A percentile compares a stretch with the other conserved stretches of the same genome.
These are phyloP conservation scores for Crithidia acanthocephali DNA, from an alignment of 208 protist species.

Conservation along the genomic window DNA sequence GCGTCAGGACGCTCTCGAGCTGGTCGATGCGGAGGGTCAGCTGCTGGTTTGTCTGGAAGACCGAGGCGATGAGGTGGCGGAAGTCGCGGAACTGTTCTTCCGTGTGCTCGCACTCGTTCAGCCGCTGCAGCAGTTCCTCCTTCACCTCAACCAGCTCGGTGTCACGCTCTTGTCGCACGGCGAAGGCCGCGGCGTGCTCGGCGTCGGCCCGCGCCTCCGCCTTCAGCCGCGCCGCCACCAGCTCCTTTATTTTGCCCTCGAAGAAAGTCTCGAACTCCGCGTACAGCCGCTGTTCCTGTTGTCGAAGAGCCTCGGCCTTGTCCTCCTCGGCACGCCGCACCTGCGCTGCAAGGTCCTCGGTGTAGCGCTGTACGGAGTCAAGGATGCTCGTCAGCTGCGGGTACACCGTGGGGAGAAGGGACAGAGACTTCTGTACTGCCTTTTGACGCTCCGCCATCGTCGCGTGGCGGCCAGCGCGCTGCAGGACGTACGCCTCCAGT, in stretches of 20 bases:
- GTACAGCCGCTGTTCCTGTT: constrained; percentile 47
- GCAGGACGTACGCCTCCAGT: constrained; percentile 41
- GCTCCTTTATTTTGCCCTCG: constrained; percentile 57
- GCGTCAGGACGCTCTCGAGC: constrained; percentile 48
- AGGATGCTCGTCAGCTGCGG: constrained; percentile 41
- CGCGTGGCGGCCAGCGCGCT: constrained; percentile 38
- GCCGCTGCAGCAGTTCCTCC: constrained; percentile 53
- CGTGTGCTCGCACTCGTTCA: constrained; percentile 68
- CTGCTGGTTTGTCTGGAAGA: constrained; percentile 73
- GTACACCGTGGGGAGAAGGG: constrained; percentile 44
- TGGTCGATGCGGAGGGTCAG: constrained; percentile 67
- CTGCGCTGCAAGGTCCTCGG: constrained; percentile 33
- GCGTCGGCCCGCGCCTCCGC: constrained; percentile 32
- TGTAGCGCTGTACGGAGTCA: constrained; percentile 38
- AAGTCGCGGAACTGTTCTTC: constrained; percentile 78
- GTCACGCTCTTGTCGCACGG: constrained; percentile 65
- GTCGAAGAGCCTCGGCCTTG: constrained; percentile 38
- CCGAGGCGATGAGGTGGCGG: constrained; percentile 72
- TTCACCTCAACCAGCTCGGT: constrained; percentile 61
- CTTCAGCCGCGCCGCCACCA: constrained; percentile 56
- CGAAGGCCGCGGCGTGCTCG: constrained; percentile 48
- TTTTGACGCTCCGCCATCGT: constrained; percentile 40
- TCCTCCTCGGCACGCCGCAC: constrained; percentile 13
- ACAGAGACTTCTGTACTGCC: constrained; percentile 38
- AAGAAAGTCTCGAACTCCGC: constrained; percentile 68